Evolutionary conservation across 2,329 filamentous ascomycete species (phyloP).

Genomic region (Neofusicoccum sp.): DNA sequence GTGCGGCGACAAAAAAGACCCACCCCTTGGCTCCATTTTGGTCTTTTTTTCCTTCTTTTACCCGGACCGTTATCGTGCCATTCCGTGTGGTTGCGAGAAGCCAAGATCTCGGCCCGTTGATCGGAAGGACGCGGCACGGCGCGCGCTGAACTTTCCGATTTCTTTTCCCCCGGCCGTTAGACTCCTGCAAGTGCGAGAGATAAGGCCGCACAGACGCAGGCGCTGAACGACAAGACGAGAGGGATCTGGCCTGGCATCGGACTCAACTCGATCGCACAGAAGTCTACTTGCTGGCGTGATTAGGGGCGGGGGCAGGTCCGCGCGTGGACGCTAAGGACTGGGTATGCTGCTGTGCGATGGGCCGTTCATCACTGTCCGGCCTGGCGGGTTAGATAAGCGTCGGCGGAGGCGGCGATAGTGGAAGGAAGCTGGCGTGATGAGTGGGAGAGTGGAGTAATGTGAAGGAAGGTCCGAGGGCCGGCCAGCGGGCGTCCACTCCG

Average conservation of each 20-base stretch:
- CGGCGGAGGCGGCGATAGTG: too few species aligned
- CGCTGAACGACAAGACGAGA: background rate
- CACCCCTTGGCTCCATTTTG: background rate
- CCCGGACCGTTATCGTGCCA: background rate
- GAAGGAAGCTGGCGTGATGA: background rate
- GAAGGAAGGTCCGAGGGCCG: background rate
- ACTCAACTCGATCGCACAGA: background rate
- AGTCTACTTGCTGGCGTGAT: background rate
- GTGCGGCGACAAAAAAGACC: too few species aligned
- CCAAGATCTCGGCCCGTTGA: constrained; percentile 8
- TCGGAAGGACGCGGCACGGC: background rate
- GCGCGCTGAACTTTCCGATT: background rate
- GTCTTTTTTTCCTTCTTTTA: too few species aligned
- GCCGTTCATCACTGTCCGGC: too few species aligned
- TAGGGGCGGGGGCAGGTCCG: background rate
- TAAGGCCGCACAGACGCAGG: background rate
- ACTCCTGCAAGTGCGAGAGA: too few species aligned
- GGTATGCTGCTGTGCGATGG: background rate
- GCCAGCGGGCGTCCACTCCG: background rate
- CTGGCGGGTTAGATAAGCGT: too few species aligned
- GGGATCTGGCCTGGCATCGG: background rate
- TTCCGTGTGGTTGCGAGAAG: background rate
- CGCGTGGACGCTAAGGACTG: background rate
- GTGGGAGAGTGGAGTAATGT: background rate
- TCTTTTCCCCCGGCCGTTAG: background rate